Evolutionary conservation across 345 rosid genomes (phyloP).

Genomic region (Limnanthes douglasii): DNA sequence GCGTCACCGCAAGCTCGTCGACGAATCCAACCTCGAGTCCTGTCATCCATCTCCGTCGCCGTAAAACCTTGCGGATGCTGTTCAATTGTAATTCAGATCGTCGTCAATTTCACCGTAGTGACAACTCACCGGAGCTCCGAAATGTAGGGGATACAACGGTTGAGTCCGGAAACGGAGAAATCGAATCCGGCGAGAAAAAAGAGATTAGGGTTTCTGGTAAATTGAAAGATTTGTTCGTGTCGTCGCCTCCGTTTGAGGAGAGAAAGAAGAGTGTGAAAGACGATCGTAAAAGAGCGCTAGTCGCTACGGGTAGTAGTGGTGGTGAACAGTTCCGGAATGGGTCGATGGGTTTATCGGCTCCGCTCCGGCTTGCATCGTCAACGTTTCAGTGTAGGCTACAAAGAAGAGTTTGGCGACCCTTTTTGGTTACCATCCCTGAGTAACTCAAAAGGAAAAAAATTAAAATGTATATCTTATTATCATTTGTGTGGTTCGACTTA

Average conservation of each 20-base stretch:
- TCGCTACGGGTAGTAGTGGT: slow-evolving; percentile 8
- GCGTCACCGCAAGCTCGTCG: slow-evolving; percentile 6
- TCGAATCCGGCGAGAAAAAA: slow-evolving; percentile 12
- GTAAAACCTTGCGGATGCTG: slow-evolving; percentile 15
- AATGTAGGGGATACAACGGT: slow-evolving; percentile 12
- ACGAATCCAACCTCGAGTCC: slow-evolving; percentile 17
- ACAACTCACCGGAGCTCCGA: slow-evolving; percentile 13
- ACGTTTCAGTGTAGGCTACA: slow-evolving; percentile 14
- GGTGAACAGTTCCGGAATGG: slow-evolving; percentile 7
- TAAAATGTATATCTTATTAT: no score
- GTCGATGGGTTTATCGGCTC: slow-evolving; percentile 7
- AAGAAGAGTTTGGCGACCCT: slow-evolving; percentile 19
- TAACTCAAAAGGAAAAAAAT: no score
- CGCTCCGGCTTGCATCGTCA: no score
- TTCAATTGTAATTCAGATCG: slow-evolving; percentile 13
- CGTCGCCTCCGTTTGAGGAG: slow-evolving; percentile 8
- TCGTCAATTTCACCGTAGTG: slow-evolving; percentile 13
- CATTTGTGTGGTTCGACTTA: no score
- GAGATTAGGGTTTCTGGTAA: slow-evolving; percentile 7
- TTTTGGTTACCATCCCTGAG: slow-evolving; percentile 15
- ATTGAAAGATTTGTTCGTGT: slow-evolving; percentile 12
- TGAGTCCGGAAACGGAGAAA: slow-evolving; percentile 13
- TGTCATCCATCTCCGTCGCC: slow-evolving; percentile 12
- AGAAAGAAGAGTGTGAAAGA: neutral
- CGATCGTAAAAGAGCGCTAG: neutral